Evolutionary conservation across 164 flowering plant species (phyloP), one percentile per base, ranked within the genome.

Genomic region (Vitis rupestris): DNA sequence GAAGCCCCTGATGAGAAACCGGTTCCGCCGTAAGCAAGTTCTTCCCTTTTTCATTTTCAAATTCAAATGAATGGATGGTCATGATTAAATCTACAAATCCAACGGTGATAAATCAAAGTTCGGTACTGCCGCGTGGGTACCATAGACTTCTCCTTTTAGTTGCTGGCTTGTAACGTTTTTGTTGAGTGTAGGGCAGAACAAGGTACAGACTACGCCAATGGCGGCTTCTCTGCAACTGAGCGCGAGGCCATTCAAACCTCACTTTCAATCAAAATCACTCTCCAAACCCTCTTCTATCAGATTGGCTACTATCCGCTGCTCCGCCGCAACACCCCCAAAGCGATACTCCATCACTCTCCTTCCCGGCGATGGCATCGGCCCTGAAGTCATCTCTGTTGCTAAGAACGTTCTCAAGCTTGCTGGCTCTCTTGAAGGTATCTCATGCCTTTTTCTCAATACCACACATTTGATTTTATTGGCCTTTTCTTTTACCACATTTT

Each of bases 301-400:
- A 50, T 58, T 65, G 29, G 50, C 59, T 53, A 61, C 74, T 44
- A 61, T 86, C 70, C 79, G 84, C 9, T 88, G 97, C 80, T 74
- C 87, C 58, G 85, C 88, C 4, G 49, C 85, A 10, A 4, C 82
- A 13, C 69, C 80, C 6, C 11, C 76, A 16, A 86, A 74, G 64
- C 74, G 80, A 60, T 89, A 85, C 87, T 74, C 70, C 73, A 82
- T 93, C 77, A 90, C 97, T 17, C 84, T 95, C 19, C 93, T 95
- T 64, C 97, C 98, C 15, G 99, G 99, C 47, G 99, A 95, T 70
- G 99, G 99, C 56, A 95, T 95, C 63, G 99, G 99, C 64, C 99
- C 99, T 0, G 99, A 95, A 74, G 90, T 93, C 69, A 76, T 93
- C 72, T 83, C 97, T 69, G 91, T 91, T 56, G 90, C 99, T 60